Base-by-base conservation (phyloP, 768 basidiomycete genomes). In the Rhizopogon salebrosus region DNA sequence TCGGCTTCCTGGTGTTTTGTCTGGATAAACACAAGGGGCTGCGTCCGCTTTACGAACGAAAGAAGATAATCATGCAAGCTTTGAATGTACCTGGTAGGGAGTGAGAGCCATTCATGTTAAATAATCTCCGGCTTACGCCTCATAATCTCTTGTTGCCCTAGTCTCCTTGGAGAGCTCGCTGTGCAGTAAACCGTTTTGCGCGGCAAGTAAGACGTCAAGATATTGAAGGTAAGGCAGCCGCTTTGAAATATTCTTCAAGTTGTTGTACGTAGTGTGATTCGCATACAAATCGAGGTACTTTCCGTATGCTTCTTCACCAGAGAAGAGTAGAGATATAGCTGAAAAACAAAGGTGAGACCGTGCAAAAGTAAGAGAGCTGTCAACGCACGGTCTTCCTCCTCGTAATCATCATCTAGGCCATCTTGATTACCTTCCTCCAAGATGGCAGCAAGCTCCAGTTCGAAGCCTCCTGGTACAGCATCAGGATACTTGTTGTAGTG, bases 401-500 rank as follows among this genome's bases (percentile, higher is more conserved):
- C 92, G 18, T 77, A 80, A 4, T 90, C 85, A 4, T 86, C 85
- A 3, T 92, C 85, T 48, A 75, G 75, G 29, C 74, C 78, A 49
- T 88, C 83, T 57, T 85, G 83, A 58, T 82, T 79, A 41, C 80
- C 79, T 53, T 92, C 89, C 59, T 93, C 89, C 57, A 92, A 75
- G 61, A 92, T 80, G 64, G 82, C 78, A 42, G 85, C 84, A 59
- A 97, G 79, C 72, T 95, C 93, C 57, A 84, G 76, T 70, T 92
- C 85, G 70, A 95, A 87, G 55, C 86, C 78, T 64, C 82, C 86
- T 77, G 85, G 77, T 64, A 81, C 79, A 72, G 88, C 76, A 74
- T 95, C 89, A 75, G 94, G 94, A 79, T 98, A 94, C 77, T 92
- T 92, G 73, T 80, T 81, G 79, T 98, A 86, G 80, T 95, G 92